A percentile compares a stretch with the other conserved stretches of the same genome.
These are phyloP conservation scores for Rhodosporidiobolus odoratus DNA, from an alignment of 768 basidiomycete genomes.

Conservation along the genomic window DNA sequence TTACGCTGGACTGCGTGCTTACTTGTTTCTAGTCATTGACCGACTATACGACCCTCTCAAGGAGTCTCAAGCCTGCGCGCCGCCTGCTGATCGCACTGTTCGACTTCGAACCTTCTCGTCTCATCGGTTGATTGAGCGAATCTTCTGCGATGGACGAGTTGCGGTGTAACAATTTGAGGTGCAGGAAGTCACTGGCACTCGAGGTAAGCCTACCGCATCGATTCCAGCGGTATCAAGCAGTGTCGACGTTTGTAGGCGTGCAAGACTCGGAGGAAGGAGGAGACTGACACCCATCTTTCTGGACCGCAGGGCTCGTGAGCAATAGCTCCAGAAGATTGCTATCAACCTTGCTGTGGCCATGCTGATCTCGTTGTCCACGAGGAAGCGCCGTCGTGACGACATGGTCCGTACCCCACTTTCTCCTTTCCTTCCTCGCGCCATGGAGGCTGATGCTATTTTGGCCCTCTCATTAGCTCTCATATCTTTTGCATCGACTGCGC, in stretches of 20 bases:
- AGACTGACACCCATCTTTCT: neutral
- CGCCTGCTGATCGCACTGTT: too few species aligned
- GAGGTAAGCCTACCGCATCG: conserved; percentile 10
- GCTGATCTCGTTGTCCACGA: neutral
- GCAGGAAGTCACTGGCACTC: conserved; percentile 26
- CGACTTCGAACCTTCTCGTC: too few species aligned
- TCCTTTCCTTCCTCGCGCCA: neutral
- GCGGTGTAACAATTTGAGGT: conserved; percentile 32
- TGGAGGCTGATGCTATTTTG: too few species aligned
- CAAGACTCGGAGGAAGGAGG: neutral
- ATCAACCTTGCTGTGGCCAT: neutral
- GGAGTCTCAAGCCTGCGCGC: too few species aligned
- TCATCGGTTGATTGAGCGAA: neutral
- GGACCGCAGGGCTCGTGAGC: conserved; percentile 2
- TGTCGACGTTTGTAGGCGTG: neutral
- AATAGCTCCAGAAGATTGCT: neutral
- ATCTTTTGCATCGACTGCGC: conserved; percentile 43
- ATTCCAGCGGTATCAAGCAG: neutral
- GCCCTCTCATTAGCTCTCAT: conserved; percentile 38
- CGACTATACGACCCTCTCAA: too few species aligned
- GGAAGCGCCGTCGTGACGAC: conserved; percentile 31
- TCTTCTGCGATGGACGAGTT: conserved; percentile 39
- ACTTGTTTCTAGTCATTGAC: too few species aligned
- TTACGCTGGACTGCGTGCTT: too few species aligned
- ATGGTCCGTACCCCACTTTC: conserved; percentile 3